A percentile compares a stretch with the other conserved stretches of the same genome.
phyloP scores from a whole-genome alignment of 2,329 filamentous ascomycete species.

The Apiospora pterosperma region DNA sequence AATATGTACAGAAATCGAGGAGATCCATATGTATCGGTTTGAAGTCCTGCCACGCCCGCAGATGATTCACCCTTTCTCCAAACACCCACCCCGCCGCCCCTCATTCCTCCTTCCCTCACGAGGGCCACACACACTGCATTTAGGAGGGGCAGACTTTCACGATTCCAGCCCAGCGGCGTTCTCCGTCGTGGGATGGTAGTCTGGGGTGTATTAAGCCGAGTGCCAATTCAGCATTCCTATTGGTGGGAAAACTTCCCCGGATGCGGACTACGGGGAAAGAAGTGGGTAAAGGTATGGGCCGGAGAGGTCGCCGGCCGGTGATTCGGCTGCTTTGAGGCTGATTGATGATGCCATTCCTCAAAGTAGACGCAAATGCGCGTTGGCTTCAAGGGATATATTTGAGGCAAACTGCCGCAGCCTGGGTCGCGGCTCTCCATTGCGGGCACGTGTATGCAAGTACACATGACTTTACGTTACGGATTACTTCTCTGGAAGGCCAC shows the following conservation, averaged over 20 bases:
- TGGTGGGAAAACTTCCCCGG: neutral
- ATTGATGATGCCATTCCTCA: neutral
- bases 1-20: neutral
- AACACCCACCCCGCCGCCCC: neutral
- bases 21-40: neutral
- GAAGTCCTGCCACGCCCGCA: neutral
- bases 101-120: neutral
- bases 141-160: neutral
- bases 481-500: neutral
- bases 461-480: neutral
- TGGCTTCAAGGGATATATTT: neutral
- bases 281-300: neutral
- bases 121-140: neutral
- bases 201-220: neutral
- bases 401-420: neutral
- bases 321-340: neutral
- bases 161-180: neutral
- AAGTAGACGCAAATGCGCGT: neutral
- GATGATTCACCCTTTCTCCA: neutral
- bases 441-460: neutral
- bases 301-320: neutral
- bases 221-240: neutral
- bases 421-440: neutral
- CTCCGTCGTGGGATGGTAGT: neutral
- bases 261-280: neutral